phyloP scores from a whole-genome alignment of 2,329 filamentous ascomycete genomes.

The Chrysoporthe austroafricana region DNA sequence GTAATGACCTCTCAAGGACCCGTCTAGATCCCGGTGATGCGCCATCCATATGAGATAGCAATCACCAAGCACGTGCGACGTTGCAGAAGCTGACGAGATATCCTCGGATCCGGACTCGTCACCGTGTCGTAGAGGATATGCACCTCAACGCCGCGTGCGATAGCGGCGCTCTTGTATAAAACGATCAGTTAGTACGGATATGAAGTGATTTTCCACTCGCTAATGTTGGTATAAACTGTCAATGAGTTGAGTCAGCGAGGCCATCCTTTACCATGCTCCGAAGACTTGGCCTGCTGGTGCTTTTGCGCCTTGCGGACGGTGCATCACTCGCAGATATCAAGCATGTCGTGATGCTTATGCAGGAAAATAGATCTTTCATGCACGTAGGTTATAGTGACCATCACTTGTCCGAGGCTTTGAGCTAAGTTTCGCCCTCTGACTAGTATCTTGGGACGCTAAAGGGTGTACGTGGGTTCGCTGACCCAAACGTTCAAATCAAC shows the following conservation, averaged over 20 bases:
- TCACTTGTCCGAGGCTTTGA: not conserved
- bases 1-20: not conserved
- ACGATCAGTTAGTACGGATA: no score
- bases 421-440: not conserved
- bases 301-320: not conserved
- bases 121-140: no score
- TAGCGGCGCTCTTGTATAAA: no score
- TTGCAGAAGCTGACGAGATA: not conserved
- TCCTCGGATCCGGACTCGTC: not conserved
- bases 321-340: constrained; percentile 41
- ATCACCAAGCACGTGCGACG: not conserved
- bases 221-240: no score
- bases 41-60: not conserved
- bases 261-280: not conserved
- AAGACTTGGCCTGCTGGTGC: not conserved
- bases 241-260: not conserved
- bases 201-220: no score
- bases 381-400: constrained; percentile 33
- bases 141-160: no score
- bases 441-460: constrained; percentile 60
- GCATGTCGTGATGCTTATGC: constrained; percentile 63
- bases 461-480: constrained; percentile 57
- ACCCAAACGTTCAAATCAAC: constrained; percentile 56
- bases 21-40: not conserved
- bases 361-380: constrained; percentile 44